These are phyloP conservation scores for Adansonia madagascariensis DNA, from an alignment of 441 rosid species.

Conservation along the genomic window DNA sequence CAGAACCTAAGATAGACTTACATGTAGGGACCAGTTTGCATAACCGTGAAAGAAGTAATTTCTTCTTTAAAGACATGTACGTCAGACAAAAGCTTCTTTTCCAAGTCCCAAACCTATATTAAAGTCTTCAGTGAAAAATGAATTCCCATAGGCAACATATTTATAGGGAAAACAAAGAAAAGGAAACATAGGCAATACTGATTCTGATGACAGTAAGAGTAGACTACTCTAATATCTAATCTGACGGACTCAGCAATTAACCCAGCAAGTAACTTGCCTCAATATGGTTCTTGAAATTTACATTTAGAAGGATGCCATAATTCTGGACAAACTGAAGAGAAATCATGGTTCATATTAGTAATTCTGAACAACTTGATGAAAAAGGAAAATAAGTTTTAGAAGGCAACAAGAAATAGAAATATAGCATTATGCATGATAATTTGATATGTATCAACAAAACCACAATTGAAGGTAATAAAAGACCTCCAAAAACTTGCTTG, in stretches of 20 bases:
- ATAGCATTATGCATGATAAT: neutral
- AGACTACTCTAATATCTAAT: neutral
- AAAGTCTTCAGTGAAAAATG: conserved; percentile 26
- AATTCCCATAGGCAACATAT: neutral
- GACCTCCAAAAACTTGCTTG: conserved; percentile 85
- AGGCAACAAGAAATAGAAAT: neutral
- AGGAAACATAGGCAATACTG: neutral
- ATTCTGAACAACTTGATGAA: conserved; percentile 4
- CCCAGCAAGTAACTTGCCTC: conserved; percentile 58
- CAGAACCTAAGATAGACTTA: conserved; percentile 44
- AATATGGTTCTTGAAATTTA: conserved; percentile 66
- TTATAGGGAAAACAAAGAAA: neutral
- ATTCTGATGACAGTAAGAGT: neutral
- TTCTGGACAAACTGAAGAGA: conserved; percentile 67
- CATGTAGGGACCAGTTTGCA: conserved; percentile 70
- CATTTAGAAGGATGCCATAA: conserved; percentile 74
- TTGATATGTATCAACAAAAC: neutral
- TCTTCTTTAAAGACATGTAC: conserved; percentile 55
- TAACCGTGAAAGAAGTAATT: conserved; percentile 65
- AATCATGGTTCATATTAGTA: conserved; percentile 20
- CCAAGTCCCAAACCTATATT: conserved; percentile 83
- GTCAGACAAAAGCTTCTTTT: conserved; percentile 61
- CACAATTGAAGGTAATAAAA: conserved; percentile 21
- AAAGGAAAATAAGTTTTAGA: neutral
- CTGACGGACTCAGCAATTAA: conserved; percentile 19